Evolutionary conservation across 257 asterid genomes (phyloP), one percentile per base, ranked within the genome.

Genomic region (Salvia splendens): DNA sequence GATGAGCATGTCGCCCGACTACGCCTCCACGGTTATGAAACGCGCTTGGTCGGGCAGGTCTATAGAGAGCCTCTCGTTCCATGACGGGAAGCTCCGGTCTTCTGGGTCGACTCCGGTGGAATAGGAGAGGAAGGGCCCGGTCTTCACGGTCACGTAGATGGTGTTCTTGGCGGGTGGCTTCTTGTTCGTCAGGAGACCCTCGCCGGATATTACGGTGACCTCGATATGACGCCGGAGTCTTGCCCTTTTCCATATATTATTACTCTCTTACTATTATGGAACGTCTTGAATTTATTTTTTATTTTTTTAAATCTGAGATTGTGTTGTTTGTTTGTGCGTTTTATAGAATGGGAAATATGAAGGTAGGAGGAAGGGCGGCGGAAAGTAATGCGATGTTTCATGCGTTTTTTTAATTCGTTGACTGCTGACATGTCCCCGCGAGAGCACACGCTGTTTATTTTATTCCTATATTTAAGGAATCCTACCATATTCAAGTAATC

Each of bases 161-260:
- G 79, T 73, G 14, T 79, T 84, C 86, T 77, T 86, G 41, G 66
- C 73, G 70, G 78, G 73, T 2, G 41, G 75, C 8, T 45, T 73
- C 42, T 63, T 63, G 66, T 38, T 81, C 2, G 72, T 8, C 7
- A 70, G 60, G 11, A 89, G 67, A 53, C 75, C 84, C 65, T 92
- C 98, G 3, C 84, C 89, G 0, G 96, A 92, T 8, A 89, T 82
- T 11, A 92, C 89, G 4, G 87, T 84, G 14, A 92, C 64, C 68
- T 91, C 95, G 28, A 91, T 67, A 12, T 6, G 81, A 56, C 7
- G 74, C 4, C 0, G 69, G 14, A 5, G 61, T 24, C 30, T 24
- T 24, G 30, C 30, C 30, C 1, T 24, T 24, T 24, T 24, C 30
- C 30, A 24, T 24, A 24, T 24, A 24, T 24, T 17, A 17, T 17